Percentiles rank a stretch among this genome's conserved stretches.
Evolutionary conservation across 805 yeast genomes (phyloP).

Genomic region (Barnettozyma sucrosica): DNA sequence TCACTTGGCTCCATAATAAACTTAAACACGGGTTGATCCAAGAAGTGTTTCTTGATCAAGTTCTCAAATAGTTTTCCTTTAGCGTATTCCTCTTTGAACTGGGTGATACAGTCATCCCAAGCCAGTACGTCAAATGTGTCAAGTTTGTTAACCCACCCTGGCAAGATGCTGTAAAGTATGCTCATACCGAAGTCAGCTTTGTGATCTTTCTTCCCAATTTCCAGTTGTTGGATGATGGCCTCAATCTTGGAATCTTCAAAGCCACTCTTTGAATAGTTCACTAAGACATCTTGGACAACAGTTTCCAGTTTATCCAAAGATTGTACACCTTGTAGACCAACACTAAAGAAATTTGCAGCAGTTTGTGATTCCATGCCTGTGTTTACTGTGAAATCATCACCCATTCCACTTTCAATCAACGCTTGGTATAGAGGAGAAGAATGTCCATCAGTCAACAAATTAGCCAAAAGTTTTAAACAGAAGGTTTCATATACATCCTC

Average conservation of each 20-base stretch:
- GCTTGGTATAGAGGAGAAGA: constrained; percentile 83
- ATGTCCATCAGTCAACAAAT: constrained; percentile 82
- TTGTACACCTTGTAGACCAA: constrained; percentile 78
- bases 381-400: constrained; percentile 81
- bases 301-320: constrained; percentile 41
- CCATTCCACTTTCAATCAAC: constrained; percentile 80
- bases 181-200: constrained; percentile 87
- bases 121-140: constrained; percentile 68
- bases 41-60: constrained; percentile 47
- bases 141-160: constrained; percentile 79
- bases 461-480: constrained; percentile 62
- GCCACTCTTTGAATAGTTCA: constrained; percentile 36
- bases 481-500: constrained; percentile 63
- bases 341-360: constrained; percentile 66
- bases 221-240: constrained; percentile 85
- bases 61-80: constrained; percentile 53
- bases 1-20: constrained; percentile 73
- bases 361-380: constrained; percentile 84
- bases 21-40: constrained; percentile 53
- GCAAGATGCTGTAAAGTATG: constrained; percentile 64
- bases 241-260: constrained; percentile 60
- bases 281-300: constrained; percentile 42
- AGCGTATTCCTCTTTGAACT: constrained; percentile 58
- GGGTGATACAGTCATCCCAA: constrained; percentile 52
- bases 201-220: constrained; percentile 76